These are phyloP conservation scores for Purpureocillium takamizusanense DNA, from an alignment of 2,329 filamentous ascomycete species.

Conservation along the genomic window DNA sequence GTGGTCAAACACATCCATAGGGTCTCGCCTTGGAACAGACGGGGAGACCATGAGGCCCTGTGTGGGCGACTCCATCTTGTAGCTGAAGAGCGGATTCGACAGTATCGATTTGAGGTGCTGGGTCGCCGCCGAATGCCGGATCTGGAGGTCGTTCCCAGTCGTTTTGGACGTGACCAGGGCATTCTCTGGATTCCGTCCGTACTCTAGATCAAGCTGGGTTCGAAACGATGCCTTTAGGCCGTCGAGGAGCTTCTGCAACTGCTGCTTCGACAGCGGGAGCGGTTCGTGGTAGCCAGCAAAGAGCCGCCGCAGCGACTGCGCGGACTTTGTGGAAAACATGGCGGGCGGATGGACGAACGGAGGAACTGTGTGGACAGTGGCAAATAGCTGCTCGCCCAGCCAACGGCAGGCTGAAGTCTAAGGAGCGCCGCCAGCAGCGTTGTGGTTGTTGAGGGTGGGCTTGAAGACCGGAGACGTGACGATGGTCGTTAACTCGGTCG, in stretches of 20 bases:
- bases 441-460: not conserved
- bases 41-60: conserved; percentile 8
- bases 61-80: conserved; percentile 15
- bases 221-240: conserved; percentile 49
- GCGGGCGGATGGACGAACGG: conserved; percentile 1
- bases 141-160: conserved; percentile 9
- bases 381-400: conserved; percentile 2
- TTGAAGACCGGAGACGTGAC: not conserved
- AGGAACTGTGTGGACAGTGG: conserved; percentile 21
- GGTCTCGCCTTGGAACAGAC: conserved; percentile 24
- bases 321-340: conserved; percentile 30
- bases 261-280: conserved; percentile 36
- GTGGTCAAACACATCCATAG: conserved; percentile 46
- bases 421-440: conserved; percentile 2
- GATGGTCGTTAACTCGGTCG: not conserved
- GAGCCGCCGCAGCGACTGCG: conserved; percentile 26
- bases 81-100: conserved; percentile 45
- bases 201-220: conserved; percentile 47
- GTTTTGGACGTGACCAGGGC: conserved; percentile 8
- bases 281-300: conserved; percentile 41
- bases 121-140: conserved; percentile 28
- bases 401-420: conserved; percentile 4
- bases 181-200: conserved; percentile 32
- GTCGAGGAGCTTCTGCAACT: conserved; percentile 46
- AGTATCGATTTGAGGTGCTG: conserved; percentile 48